Conservation (phyloP, 2,329 filamentous ascomycete genomes). For the Exophiala sp. region DNA sequence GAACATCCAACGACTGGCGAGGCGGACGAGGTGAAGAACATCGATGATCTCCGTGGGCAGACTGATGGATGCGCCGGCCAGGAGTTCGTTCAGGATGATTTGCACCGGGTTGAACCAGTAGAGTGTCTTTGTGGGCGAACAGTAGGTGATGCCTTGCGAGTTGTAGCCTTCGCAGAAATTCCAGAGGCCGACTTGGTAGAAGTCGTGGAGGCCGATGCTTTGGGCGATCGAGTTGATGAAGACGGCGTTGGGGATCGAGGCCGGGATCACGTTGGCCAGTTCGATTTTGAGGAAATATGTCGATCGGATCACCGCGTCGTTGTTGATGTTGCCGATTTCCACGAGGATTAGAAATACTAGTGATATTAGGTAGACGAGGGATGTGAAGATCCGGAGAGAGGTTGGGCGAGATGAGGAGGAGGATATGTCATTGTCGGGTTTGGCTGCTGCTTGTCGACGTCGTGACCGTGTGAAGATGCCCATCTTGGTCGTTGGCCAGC, state of each 20-base stretch:
- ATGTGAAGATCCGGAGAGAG: constrained; percentile 57
- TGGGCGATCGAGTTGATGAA: constrained; percentile 84
- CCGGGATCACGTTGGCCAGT: constrained; percentile 72
- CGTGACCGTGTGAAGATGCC: not conserved
- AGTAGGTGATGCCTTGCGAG: constrained; percentile 66
- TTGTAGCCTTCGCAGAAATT: constrained; percentile 83
- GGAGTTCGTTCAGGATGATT: constrained; percentile 71
- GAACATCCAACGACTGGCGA: constrained; percentile 81
- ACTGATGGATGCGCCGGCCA: constrained; percentile 75
- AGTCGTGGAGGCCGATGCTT: constrained; percentile 82
- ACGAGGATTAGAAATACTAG: constrained; percentile 76
- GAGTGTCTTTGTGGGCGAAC: constrained; percentile 61
- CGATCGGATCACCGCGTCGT: constrained; percentile 55
- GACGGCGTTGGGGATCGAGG: constrained; percentile 62
- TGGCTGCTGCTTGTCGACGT: constrained; percentile 9
- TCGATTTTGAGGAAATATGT: constrained; percentile 84
- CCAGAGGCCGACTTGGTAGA: constrained; percentile 90
- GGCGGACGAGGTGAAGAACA: constrained; percentile 66
- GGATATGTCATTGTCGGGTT: constrained; percentile 13
- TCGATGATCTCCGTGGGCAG: constrained; percentile 67
- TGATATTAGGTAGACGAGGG: constrained; percentile 65
- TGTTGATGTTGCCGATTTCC: constrained; percentile 67
- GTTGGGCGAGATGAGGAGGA: constrained; percentile 30
- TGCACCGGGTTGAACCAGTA: constrained; percentile 91
- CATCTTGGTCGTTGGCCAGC: not conserved